A percentile compares a stretch with the other conserved stretches of the same genome.
Conservation (phyloP, 2,329 filamentous ascomycete genomes). For the Paraconiothyrium sp. region DNA sequence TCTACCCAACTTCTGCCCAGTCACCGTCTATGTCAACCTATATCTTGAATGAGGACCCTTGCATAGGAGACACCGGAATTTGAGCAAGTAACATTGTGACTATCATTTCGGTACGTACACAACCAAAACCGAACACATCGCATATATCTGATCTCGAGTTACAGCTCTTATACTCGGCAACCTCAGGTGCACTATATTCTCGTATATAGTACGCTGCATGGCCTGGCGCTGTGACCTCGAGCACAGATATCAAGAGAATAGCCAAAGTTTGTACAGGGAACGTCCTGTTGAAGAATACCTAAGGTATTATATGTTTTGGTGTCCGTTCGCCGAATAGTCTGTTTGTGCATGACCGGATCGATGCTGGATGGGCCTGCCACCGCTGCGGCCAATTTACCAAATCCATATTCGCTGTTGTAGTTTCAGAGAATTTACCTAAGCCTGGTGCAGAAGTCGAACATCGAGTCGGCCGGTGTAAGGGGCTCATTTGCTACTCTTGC, state of each 20-base stretch:
- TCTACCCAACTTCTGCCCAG: not conserved
- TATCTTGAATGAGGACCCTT: not conserved
- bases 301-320: constrained; percentile 33
- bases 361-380: too few species aligned
- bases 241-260: constrained; percentile 25
- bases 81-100: not conserved
- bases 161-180: constrained; percentile 20
- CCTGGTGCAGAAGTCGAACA: too few species aligned
- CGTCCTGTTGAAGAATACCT: constrained; percentile 22
- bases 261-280: constrained; percentile 36
- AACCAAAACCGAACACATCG: constrained; percentile 24
- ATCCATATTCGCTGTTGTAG: too few species aligned
- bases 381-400: too few species aligned
- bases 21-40: not conserved
- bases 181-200: constrained; percentile 32
- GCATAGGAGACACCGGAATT: not conserved
- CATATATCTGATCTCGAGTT: constrained; percentile 26
- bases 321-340: constrained; percentile 32
- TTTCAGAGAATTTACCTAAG: too few species aligned
- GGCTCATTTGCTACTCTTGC: too few species aligned
- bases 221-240: constrained; percentile 22
- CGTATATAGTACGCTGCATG: constrained; percentile 15
- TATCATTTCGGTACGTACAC: constrained; percentile 23
- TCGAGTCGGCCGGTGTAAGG: too few species aligned
- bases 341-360: constrained; percentile 25